phyloP scores from a whole-genome alignment of 495 filamentous ascomycete genomes.

The Cercophora samala region DNA sequence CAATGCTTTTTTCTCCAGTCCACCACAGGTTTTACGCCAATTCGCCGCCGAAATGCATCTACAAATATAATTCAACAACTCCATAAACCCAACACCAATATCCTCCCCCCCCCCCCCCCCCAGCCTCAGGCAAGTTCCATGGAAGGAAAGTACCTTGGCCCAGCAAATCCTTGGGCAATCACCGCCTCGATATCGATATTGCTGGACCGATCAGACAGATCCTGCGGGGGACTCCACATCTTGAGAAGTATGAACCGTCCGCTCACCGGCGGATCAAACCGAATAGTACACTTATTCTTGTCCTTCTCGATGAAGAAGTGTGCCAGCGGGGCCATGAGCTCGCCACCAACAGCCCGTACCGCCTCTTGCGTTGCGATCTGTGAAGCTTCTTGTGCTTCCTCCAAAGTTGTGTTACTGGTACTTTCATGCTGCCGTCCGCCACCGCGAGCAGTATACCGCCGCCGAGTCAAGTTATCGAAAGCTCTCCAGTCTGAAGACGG shows the following conservation, averaged over 20 bases:
- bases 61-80: neutral
- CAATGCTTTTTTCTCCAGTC: neutral
- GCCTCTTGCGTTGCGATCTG: conserved; percentile 54
- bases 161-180: conserved; percentile 74
- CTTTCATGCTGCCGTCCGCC: neutral
- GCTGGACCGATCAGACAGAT: conserved; percentile 42
- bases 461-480: conserved; percentile 6
- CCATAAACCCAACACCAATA: neutral
- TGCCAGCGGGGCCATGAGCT: conserved; percentile 66
- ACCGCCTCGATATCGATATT: conserved; percentile 89
- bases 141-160: conserved; percentile 68
- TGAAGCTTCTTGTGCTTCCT: conserved; percentile 50
- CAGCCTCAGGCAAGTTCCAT: conserved; percentile 18
- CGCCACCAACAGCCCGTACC: conserved; percentile 51
- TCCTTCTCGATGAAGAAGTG: conserved; percentile 73
- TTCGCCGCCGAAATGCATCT: neutral
- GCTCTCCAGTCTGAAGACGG: conserved; percentile 16
- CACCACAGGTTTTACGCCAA: neutral
- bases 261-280: conserved; percentile 84
- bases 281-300: conserved; percentile 80
- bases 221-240: conserved; percentile 68
- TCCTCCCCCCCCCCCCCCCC: neutral
- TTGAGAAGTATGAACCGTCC: conserved; percentile 79
- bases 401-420: conserved; percentile 36
- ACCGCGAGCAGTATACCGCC: neutral